Conservation (phyloP, 495 filamentous ascomycete genomes). For the Podospora sp. region DNA sequence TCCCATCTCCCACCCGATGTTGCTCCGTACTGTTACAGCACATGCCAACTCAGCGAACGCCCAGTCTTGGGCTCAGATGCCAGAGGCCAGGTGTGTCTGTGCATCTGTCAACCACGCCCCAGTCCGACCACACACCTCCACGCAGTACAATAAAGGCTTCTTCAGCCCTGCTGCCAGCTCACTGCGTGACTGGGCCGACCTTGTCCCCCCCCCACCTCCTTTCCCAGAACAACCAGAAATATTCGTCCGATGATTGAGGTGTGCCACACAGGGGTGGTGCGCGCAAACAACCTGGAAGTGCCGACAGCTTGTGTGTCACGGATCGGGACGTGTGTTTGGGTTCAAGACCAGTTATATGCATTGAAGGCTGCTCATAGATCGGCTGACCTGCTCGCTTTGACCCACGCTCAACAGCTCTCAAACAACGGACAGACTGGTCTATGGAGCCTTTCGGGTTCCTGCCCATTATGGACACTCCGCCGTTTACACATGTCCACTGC, state of each 20-base stretch:
- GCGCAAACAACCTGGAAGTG: neutral
- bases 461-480: neutral
- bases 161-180: slow-evolving; percentile 6
- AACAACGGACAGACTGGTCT: neutral
- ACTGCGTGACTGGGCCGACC: neutral
- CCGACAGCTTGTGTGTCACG: slow-evolving; percentile 7
- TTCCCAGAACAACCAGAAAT: neutral
- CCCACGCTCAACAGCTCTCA: neutral
- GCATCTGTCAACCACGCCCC: neutral
- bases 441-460: neutral
- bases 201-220: neutral
- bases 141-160: slow-evolving; percentile 9
- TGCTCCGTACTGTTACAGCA: neutral
- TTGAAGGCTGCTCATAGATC: neutral
- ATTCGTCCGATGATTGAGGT: neutral
- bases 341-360: neutral
- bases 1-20: too few species aligned
- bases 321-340: neutral
- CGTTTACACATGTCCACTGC: neutral
- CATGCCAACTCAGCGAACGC: too few species aligned
- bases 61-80: neutral
- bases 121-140: neutral
- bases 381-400: slow-evolving; percentile 11
- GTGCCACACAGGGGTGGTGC: neutral
- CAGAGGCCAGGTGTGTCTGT: neutral